Percentiles rank a stretch among this genome's conserved stretches.
phyloP scores from a whole-genome alignment of 768 basidiomycete genomes.

The Termitomyces sp. region DNA sequence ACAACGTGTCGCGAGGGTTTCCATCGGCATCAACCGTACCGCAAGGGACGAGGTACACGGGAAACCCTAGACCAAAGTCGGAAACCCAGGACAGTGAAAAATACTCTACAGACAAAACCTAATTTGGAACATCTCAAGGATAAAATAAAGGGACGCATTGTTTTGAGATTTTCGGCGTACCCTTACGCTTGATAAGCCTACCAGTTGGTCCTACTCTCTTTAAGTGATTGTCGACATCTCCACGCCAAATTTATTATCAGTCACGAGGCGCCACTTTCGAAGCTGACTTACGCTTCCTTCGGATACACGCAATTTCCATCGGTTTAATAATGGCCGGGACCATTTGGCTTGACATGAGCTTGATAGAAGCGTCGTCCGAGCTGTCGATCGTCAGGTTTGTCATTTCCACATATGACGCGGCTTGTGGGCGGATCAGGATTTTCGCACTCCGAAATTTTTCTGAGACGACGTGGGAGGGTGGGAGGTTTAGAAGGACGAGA shows the following conservation, averaged over 20 bases:
- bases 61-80: neutral
- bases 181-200: neutral
- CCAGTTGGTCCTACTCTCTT: neutral
- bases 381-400: neutral
- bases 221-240: neutral
- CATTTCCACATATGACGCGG: neutral
- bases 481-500: too few species aligned
- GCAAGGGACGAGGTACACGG: slow-evolving; percentile 15
- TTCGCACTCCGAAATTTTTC: neutral
- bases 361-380: neutral
- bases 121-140: neutral
- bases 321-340: neutral
- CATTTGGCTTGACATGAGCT: neutral
- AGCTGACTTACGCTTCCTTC: neutral
- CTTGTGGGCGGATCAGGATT: neutral
- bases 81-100: neutral
- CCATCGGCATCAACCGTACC: slow-evolving; percentile 9
- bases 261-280: neutral
- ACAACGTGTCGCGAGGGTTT: slow-evolving; percentile 1
- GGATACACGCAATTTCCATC: neutral
- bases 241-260: neutral
- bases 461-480: neutral
- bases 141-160: neutral
- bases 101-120: too few species aligned
- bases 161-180: neutral